Evolutionary conservation across 192 early-diverging fungal genomes (phyloP).

Genomic region (Coemansia sp.): DNA sequence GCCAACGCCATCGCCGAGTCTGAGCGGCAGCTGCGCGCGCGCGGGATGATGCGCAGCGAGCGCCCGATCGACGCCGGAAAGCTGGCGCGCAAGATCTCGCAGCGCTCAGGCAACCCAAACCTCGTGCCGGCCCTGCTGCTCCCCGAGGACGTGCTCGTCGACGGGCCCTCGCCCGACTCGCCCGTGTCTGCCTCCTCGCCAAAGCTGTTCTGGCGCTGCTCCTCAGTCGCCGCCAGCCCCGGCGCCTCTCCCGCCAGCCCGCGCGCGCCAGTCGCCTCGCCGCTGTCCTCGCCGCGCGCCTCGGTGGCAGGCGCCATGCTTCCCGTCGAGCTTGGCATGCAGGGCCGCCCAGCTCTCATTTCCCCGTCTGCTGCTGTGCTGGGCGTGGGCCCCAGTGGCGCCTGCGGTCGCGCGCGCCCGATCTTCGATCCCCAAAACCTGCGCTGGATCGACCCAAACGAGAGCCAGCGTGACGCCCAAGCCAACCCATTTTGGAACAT

Average conservation of each 20-base stretch:
- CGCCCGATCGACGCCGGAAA: slow-evolving; percentile 38
- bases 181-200: slow-evolving; percentile 10
- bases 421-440: slow-evolving; percentile 53
- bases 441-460: slow-evolving; percentile 51
- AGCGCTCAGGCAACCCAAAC: slow-evolving; percentile 38
- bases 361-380: slow-evolving; percentile 37
- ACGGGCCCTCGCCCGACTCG: slow-evolving; percentile 6
- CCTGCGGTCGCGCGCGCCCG: slow-evolving; percentile 33
- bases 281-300: neutral
- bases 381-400: slow-evolving; percentile 18
- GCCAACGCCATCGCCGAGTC: slow-evolving; percentile 49
- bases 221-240: slow-evolving; percentile 1
- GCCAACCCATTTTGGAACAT: slow-evolving; percentile 51
- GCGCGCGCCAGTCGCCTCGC: neutral
- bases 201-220: slow-evolving; percentile 11
- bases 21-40: slow-evolving; percentile 26
- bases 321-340: slow-evolving; percentile 17
- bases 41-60: slow-evolving; percentile 18
- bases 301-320: neutral
- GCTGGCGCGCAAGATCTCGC: slow-evolving; percentile 45
- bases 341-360: slow-evolving; percentile 43
- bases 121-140: slow-evolving; percentile 11
- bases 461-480: slow-evolving; percentile 15
- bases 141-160: slow-evolving; percentile 28
- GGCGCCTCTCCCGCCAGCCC: neutral